Evolutionary conservation across 2,329 filamentous ascomycete species (phyloP).

Genomic region (Exophiala bonariae): DNA sequence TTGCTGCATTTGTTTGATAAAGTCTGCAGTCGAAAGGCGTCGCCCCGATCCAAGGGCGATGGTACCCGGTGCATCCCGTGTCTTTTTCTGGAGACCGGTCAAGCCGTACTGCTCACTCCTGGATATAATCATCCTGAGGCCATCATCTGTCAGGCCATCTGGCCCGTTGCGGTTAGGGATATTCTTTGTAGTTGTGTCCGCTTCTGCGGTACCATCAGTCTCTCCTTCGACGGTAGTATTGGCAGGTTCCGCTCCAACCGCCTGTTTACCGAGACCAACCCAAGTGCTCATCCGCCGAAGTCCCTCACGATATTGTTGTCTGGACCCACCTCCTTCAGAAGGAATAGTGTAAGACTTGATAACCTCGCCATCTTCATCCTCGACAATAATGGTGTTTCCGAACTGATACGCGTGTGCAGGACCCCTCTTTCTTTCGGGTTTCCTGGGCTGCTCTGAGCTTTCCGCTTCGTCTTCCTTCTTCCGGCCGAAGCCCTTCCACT

Average conservation of each 20-base stretch:
- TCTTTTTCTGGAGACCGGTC: slow-evolving; percentile 42
- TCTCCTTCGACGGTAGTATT: slow-evolving; percentile 24
- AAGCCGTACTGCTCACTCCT: slow-evolving; percentile 39
- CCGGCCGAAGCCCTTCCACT: slow-evolving; percentile 46
- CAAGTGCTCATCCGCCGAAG: slow-evolving; percentile 62
- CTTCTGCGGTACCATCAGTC: slow-evolving; percentile 29
- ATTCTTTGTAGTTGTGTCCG: slow-evolving; percentile 36
- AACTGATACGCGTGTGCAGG: slow-evolving; percentile 68
- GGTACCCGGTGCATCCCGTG: slow-evolving; percentile 21
- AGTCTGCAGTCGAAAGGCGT: slow-evolving; percentile 65
- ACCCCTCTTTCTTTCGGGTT: slow-evolving; percentile 42
- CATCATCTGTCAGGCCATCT: slow-evolving; percentile 44
- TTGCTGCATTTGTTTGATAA: slow-evolving; percentile 61
- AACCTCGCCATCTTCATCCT: slow-evolving; percentile 68
- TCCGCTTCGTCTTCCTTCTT: slow-evolving; percentile 33
- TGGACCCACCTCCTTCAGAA: slow-evolving; percentile 26
- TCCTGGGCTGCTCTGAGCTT: slow-evolving; percentile 24
- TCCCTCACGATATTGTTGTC: slow-evolving; percentile 46
- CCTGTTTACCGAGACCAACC: slow-evolving; percentile 46
- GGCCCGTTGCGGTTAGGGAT: background rate
- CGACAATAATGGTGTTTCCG: slow-evolving; percentile 69
- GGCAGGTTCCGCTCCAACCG: slow-evolving; percentile 18
- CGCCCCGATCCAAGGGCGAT: slow-evolving; percentile 40
- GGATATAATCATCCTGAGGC: slow-evolving; percentile 63
- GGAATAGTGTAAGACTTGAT: slow-evolving; percentile 69